Evolutionary conservation across 2,329 filamentous ascomycete species (phyloP).

Genomic region (Rhexocercosporidium sp.): DNA sequence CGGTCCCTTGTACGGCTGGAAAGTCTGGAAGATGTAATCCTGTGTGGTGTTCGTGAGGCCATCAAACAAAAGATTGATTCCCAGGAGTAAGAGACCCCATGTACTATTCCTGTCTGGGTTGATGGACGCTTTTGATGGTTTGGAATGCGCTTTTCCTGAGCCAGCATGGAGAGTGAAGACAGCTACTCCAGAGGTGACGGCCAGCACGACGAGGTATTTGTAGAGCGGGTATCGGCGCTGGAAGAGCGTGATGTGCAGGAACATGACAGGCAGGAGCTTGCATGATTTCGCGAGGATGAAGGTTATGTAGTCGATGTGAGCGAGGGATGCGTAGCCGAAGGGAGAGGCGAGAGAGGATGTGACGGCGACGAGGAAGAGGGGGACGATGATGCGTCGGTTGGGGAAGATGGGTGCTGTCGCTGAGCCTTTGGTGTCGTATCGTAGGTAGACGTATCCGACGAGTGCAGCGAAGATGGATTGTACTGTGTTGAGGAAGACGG

Average conservation of each 20-base stretch:
- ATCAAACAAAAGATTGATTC: conserved; percentile 92
- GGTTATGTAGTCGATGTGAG: conserved; percentile 97
- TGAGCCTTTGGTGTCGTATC: conserved; percentile 62
- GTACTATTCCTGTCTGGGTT: conserved; percentile 63
- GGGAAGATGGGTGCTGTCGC: conserved; percentile 75
- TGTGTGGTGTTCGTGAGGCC: conserved; percentile 96
- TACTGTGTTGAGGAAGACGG: conserved; percentile 94
- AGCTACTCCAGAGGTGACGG: conserved; percentile 90
- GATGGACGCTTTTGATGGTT: conserved; percentile 46
- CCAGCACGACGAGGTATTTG: conserved; percentile 92
- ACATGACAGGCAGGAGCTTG: conserved; percentile 99
- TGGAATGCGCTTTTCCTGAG: conserved; percentile 63
- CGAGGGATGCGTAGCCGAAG: conserved; percentile 90
- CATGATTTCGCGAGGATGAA: conserved; percentile 97
- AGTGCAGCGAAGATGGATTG: conserved; percentile 88
- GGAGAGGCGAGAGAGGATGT: conserved; percentile 91
- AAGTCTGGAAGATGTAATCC: conserved; percentile 87
- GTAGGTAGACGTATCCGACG: conserved; percentile 82
- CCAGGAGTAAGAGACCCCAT: conserved; percentile 83
- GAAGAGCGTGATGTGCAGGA: conserved; percentile 92
- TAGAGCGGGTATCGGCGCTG: conserved; percentile 87
- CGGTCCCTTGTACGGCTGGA: conserved; percentile 82
- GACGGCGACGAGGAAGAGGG: conserved; percentile 83
- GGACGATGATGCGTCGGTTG: conserved; percentile 72
- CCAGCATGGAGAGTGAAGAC: conserved; percentile 90